Conservation (phyloP, 768 basidiomycete genomes). For the Tricholoma sp. region DNA sequence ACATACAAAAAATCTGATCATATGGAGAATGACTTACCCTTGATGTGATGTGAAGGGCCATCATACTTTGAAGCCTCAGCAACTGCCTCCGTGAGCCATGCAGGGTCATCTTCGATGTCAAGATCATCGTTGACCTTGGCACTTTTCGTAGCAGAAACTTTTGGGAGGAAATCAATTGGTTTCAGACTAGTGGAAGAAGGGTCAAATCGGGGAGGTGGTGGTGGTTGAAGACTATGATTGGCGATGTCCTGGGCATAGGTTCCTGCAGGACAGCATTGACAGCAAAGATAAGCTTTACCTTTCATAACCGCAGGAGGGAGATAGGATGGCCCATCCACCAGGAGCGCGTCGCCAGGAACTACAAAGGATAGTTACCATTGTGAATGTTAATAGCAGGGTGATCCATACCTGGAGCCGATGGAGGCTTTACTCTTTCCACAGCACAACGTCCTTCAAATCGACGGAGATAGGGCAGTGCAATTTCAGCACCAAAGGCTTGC, state of each 20-base stretch:
- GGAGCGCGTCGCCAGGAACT: background rate
- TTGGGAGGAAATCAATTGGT: too few relatives aligned
- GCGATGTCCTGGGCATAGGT: too few relatives aligned
- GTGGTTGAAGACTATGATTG: too few relatives aligned
- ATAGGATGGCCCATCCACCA: background rate
- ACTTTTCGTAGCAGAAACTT: too few relatives aligned
- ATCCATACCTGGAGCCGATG: background rate
- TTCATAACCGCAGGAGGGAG: conserved; percentile 3
- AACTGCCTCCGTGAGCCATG: too few relatives aligned
- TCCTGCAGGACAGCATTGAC: background rate
- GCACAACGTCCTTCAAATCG: conserved; percentile 3
- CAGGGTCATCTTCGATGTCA: too few relatives aligned
- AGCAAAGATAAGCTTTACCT: conserved; percentile 1
- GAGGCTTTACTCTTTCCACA: conserved; percentile 1
- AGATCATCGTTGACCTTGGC: background rate
- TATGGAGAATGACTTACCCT: background rate
- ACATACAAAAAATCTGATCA: background rate
- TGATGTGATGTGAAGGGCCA: background rate
- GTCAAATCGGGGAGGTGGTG: too few relatives aligned
- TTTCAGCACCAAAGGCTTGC: conserved; percentile 9
- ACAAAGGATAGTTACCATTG: background rate
- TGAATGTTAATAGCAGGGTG: background rate
- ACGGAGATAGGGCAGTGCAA: conserved; percentile 9
- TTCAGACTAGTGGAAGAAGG: too few relatives aligned
- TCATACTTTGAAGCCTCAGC: background rate